Conservation (phyloP, 495 filamentous ascomycete species). For the Hyphodiscus hymeniophilus region DNA sequence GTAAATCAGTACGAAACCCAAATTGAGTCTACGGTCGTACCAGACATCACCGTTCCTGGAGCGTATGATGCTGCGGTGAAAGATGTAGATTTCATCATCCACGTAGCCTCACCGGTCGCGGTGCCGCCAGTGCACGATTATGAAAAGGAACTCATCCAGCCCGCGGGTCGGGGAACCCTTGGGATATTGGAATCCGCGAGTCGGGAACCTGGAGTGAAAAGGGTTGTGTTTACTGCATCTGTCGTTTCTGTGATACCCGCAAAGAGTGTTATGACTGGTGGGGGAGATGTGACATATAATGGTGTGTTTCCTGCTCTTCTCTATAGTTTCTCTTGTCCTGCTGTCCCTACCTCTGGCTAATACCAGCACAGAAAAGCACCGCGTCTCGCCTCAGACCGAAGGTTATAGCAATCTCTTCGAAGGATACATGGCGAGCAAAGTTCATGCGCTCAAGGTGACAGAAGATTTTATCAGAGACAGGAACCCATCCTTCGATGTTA, state of each 20-base stretch:
- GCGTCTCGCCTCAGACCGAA: background rate
- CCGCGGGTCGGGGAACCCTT: constrained; percentile 28
- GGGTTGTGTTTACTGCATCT: constrained; percentile 34
- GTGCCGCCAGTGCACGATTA: background rate
- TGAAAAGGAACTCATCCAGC: constrained; percentile 22
- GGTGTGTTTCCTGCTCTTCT: background rate
- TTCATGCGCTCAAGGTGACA: background rate
- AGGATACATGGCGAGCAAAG: background rate
- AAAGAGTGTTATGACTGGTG: background rate
- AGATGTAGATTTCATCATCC: constrained; percentile 29
- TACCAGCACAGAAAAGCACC: background rate
- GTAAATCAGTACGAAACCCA: background rate
- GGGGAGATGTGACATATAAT: background rate
- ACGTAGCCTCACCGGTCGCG: constrained; percentile 20
- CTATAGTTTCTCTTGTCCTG: too few relatives aligned
- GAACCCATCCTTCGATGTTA: constrained; percentile 3
- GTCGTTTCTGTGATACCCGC: constrained; percentile 23
- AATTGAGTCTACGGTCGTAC: constrained; percentile 18
- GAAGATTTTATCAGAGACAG: background rate
- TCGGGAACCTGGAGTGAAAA: constrained; percentile 24
- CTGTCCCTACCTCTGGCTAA: background rate
- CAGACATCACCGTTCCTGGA: constrained; percentile 24
- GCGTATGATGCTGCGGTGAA: constrained; percentile 24
- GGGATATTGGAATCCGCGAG: constrained; percentile 30
- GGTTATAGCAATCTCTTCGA: background rate